A percentile compares a stretch with the other conserved stretches of the same genome.
phyloP scores from a whole-genome alignment of 345 rosid genomes.

The Arabis alpina region DNA sequence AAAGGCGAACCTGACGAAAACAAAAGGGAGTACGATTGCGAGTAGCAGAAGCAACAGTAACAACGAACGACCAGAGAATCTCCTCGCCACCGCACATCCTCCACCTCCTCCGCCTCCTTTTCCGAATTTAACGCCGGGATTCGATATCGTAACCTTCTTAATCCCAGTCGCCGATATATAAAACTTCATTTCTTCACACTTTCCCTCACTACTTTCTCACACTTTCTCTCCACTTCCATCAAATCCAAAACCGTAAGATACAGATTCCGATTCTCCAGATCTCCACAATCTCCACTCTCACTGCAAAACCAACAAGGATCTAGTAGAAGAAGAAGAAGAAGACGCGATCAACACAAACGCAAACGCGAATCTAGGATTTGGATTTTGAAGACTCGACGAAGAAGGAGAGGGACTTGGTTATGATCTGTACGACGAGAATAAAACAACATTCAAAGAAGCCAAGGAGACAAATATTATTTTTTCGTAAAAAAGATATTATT shows the following conservation, averaged over 20 bases:
- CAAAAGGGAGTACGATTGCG: conserved; percentile 63
- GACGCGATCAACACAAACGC: conserved; percentile 9
- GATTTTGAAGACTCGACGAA: neutral
- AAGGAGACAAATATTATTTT: conserved; percentile 15
- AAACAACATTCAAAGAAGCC: conserved; percentile 38
- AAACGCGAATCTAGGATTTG: neutral
- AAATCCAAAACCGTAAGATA: conserved; percentile 30
- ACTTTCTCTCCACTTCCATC: conserved; percentile 45
- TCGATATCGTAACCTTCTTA: conserved; percentile 64
- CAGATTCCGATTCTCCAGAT: conserved; percentile 21
- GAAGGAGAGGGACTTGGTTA: conserved; percentile 10
- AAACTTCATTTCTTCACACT: conserved; percentile 58
- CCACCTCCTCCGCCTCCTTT: conserved; percentile 43
- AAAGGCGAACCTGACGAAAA: conserved; percentile 74
- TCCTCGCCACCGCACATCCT: conserved; percentile 48
- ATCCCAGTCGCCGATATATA: conserved; percentile 72
- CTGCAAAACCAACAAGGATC: conserved; percentile 19
- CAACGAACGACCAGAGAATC: conserved; percentile 57
- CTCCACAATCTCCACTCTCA: conserved; percentile 30
- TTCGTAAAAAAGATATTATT: neutral
- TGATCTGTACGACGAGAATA: conserved; percentile 36
- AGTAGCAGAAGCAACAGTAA: conserved; percentile 59
- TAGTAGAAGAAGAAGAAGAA: conserved; percentile 10
- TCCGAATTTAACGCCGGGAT: conserved; percentile 46
- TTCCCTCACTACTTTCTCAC: conserved; percentile 24